phyloP scores from a whole-genome alignment of 2,329 filamentous ascomycete species.

The Capronia epimyces region DNA sequence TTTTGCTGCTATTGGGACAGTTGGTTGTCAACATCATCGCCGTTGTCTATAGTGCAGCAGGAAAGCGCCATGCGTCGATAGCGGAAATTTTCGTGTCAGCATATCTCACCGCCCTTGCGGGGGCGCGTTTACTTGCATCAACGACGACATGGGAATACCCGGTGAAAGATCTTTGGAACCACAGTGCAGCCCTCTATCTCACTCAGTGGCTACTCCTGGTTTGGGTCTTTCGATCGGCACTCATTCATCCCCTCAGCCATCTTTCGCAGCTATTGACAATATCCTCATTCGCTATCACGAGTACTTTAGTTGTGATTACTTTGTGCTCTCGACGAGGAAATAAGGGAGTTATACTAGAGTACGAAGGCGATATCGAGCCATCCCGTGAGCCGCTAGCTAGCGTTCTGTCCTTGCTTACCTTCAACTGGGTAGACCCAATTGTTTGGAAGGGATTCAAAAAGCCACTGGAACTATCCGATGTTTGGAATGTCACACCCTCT shows the following conservation, averaged over 20 bases:
- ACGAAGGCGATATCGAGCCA: conserved; percentile 81
- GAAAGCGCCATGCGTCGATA: conserved; percentile 9
- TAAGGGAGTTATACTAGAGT: conserved; percentile 78
- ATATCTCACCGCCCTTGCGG: conserved; percentile 70
- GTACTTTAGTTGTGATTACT: conserved; percentile 68
- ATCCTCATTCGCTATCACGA: conserved; percentile 67
- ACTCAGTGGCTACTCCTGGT: conserved; percentile 73
- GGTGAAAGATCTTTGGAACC: conserved; percentile 78
- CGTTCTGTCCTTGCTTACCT: conserved; percentile 79
- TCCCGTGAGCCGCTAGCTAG: conserved; percentile 83
- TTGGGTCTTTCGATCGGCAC: conserved; percentile 73
- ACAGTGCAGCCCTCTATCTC: conserved; percentile 79
- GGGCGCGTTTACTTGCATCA: conserved; percentile 63
- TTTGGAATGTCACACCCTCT: conserved; percentile 85
- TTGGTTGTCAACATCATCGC: conserved; percentile 59
- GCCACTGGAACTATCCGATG: conserved; percentile 72
- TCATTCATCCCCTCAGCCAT: conserved; percentile 68
- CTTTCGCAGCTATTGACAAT: conserved; percentile 61
- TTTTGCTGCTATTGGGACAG: conserved; percentile 65
- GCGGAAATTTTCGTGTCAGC: conserved; percentile 69
- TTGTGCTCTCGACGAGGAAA: conserved; percentile 86
- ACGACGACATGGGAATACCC: conserved; percentile 56
- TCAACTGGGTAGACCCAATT: conserved; percentile 84
- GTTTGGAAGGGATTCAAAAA: conserved; percentile 84
- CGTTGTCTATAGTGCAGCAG: conserved; percentile 34